Conservation (phyloP, 169 alveolate genomes). For the Plasmodium falciparum region DNA sequence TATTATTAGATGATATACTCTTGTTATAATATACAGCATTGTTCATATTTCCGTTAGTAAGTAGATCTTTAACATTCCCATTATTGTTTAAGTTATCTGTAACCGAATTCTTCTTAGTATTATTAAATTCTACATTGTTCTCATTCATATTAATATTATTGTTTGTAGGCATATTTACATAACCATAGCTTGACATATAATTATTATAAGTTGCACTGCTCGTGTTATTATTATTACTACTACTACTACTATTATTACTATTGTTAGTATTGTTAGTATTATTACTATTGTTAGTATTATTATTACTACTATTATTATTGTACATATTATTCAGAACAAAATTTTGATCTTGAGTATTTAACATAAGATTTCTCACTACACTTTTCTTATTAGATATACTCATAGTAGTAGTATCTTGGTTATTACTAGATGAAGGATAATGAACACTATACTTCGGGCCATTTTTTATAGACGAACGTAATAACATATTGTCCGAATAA, state of each 20-base stretch:
- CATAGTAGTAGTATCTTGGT: background rate
- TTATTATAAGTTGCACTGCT: background rate
- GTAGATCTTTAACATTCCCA: background rate
- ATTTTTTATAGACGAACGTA: background rate
- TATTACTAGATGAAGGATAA: background rate
- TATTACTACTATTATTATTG: background rate
- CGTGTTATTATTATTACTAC: background rate
- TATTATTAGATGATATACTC: background rate
- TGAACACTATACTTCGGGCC: background rate
- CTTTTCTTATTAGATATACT: background rate
- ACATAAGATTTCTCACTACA: background rate
- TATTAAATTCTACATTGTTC: too few relatives aligned
- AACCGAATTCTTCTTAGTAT: too few relatives aligned
- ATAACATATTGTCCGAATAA: background rate
- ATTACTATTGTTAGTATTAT: background rate
- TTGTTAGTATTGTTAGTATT: background rate
- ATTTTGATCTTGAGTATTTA: slow-evolving; percentile 5
- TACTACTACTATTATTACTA: background rate
- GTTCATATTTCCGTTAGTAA: background rate
- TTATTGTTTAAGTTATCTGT: background rate
- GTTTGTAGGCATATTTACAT: too few relatives aligned
- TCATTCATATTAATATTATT: too few relatives aligned
- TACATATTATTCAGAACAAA: slow-evolving; percentile 2
- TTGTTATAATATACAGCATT: background rate
- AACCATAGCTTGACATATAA: background rate